Evolutionary conservation across 768 basidiomycete genomes (phyloP).

Genomic region (Grammothele lineata): DNA sequence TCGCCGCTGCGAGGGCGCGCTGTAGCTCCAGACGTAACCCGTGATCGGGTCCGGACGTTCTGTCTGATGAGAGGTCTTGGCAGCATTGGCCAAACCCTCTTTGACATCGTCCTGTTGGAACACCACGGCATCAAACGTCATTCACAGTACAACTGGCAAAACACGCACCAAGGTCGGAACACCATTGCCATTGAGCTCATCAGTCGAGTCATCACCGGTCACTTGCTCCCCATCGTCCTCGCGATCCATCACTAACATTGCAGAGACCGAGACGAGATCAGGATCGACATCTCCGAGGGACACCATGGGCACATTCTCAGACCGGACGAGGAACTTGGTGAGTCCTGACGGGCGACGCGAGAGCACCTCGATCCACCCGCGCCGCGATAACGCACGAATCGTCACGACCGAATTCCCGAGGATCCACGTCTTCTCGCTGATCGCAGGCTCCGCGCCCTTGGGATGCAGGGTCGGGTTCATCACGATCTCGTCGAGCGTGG

Average conservation of each 20-base stretch:
- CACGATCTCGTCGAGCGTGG: constrained; percentile 74
- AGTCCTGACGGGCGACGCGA: constrained; percentile 87
- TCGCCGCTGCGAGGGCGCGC: constrained; percentile 83
- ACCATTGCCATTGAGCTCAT: constrained; percentile 4
- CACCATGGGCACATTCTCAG: constrained; percentile 88
- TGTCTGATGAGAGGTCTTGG: too few relatives aligned
- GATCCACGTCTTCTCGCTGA: constrained; percentile 77
- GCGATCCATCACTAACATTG: constrained; percentile 69
- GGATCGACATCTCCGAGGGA: constrained; percentile 81
- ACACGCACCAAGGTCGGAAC: constrained; percentile 10
- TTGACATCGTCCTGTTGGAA: constrained; percentile 9
- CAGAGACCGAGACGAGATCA: constrained; percentile 68
- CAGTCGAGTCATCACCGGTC: background rate
- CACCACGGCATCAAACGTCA: constrained; percentile 14
- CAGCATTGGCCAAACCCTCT: constrained; percentile 3
- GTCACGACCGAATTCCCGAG: constrained; percentile 83
- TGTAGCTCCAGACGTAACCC: constrained; percentile 84
- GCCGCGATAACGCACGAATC: constrained; percentile 62
- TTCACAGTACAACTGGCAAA: background rate
- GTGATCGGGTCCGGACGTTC: constrained; percentile 67
- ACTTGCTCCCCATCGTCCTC: constrained; percentile 23
- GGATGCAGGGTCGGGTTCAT: constrained; percentile 45
- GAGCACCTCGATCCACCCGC: constrained; percentile 87
- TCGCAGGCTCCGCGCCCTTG: constrained; percentile 33
- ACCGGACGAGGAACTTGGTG: constrained; percentile 75